Percentiles rank a stretch among this genome's conserved stretches.
These are phyloP conservation scores for Boletus sp. DNA, from an alignment of 1,284 basidiomycete genomes.

Conservation along the genomic window DNA sequence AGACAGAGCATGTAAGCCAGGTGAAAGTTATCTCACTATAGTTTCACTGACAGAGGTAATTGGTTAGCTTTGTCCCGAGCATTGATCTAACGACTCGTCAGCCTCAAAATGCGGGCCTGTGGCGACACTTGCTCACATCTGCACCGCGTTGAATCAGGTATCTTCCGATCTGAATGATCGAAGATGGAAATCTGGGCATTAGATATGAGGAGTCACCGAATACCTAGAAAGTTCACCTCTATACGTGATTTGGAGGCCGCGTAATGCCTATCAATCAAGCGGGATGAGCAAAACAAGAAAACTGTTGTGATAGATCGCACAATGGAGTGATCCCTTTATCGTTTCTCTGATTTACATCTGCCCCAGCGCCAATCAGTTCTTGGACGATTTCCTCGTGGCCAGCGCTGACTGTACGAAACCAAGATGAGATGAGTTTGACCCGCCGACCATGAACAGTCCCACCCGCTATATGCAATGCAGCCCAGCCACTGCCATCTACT, in stretches of 20 bases:
- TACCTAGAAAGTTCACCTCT: conserved; percentile 46
- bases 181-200: conserved; percentile 10
- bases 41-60: conserved; percentile 67
- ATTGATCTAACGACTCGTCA: conserved; percentile 67
- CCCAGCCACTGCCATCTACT: conserved; percentile 77
- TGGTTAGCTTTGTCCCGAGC: conserved; percentile 89
- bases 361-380: conserved; percentile 81
- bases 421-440: not conserved
- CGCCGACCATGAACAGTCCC: conserved; percentile 14
- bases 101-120: conserved; percentile 34
- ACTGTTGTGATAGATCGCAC: conserved; percentile 45
- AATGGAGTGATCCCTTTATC: conserved; percentile 85
- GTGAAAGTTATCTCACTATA: not conserved
- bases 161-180: conserved; percentile 70
- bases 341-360: conserved; percentile 77
- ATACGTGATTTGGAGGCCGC: conserved; percentile 91
- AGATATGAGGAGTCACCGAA: not conserved
- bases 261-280: conserved; percentile 65
- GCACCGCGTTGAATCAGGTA: conserved; percentile 82
- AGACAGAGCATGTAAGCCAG: conserved; percentile 6
- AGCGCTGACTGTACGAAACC: conserved; percentile 58
- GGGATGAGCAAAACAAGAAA: conserved; percentile 11
- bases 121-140: conserved; percentile 76
- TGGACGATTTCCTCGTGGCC: conserved; percentile 76
- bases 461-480: conserved; percentile 86